Evolutionary conservation across 164 flowering plant genomes (phyloP).

Genomic region (Cinnamomum chago): DNA sequence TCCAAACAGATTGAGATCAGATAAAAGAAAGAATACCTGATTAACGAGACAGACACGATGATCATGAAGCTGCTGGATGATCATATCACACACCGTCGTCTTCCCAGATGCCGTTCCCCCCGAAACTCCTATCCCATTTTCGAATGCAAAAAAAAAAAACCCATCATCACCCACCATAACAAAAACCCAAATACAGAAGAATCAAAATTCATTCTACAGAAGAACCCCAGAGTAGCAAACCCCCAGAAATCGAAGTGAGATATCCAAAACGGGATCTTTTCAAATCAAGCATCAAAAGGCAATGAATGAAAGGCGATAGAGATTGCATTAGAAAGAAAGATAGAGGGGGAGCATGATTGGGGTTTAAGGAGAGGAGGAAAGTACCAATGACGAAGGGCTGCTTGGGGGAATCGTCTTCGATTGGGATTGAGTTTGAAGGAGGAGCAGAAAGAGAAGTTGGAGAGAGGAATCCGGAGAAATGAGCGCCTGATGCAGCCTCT

Average conservation of each 20-base stretch:
- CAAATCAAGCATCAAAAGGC: not conserved
- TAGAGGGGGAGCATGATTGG: not conserved
- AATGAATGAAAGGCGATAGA: not conserved
- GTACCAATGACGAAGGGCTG: conserved; percentile 93
- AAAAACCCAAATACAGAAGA: not conserved
- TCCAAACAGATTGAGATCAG: not conserved
- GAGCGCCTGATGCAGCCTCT: conserved; percentile 86
- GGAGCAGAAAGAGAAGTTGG: conserved; percentile 31
- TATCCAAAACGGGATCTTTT: too few relatives aligned
- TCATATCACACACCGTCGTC: conserved; percentile 96
- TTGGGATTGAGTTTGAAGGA: conserved; percentile 8
- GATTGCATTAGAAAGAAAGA: not conserved
- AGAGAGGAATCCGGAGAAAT: conserved; percentile 77
- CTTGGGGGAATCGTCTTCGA: conserved; percentile 28
- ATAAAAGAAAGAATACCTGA: conserved; percentile 47
- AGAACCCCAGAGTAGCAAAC: not conserved
- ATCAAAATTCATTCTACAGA: not conserved
- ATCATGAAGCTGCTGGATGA: conserved; percentile 96
- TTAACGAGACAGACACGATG: conserved; percentile 93
- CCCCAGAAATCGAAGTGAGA: not conserved
- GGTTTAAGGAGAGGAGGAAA: not conserved
- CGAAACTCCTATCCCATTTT: conserved; percentile 60
- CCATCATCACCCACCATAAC: not conserved
- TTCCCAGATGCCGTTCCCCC: conserved; percentile 99
- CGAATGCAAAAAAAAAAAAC: not conserved